Conservation (phyloP, 805 yeast genomes). For the Lipomyces chichibuensis region DNA sequence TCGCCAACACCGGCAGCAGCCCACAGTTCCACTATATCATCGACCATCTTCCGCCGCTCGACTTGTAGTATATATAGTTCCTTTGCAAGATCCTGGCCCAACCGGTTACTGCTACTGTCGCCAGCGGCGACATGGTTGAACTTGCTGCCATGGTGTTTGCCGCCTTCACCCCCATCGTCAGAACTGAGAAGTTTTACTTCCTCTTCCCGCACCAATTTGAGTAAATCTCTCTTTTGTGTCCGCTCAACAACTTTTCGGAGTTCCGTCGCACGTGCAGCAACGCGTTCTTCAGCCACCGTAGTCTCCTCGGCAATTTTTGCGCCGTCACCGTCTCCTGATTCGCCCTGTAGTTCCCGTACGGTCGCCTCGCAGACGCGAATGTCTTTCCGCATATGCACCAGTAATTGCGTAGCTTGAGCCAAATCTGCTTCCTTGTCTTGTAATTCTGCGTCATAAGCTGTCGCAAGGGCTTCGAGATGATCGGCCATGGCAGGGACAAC, state of each 20-base stretch:
- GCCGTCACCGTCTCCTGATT: conserved; percentile 19
- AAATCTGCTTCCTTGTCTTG: conserved; percentile 58
- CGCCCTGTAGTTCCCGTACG: conserved; percentile 39
- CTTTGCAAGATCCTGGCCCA: conserved; percentile 41
- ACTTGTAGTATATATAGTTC: conserved; percentile 50
- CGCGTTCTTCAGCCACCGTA: conserved; percentile 39
- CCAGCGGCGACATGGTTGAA: conserved; percentile 13
- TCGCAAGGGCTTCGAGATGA: conserved; percentile 45
- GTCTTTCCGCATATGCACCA: conserved; percentile 49
- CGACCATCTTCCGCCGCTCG: conserved; percentile 48
- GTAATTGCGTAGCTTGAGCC: conserved; percentile 52
- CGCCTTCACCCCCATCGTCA: conserved; percentile 22
- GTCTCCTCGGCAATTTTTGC: conserved; percentile 16
- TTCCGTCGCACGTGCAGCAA: conserved; percentile 41
- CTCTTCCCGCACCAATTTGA: conserved; percentile 60
- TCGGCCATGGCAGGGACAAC: conserved; percentile 48
- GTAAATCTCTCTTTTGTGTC: conserved; percentile 64
- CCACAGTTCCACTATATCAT: conserved; percentile 55
- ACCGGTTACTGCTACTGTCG: conserved; percentile 6
- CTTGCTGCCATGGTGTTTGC: conserved; percentile 31
- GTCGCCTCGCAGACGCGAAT: conserved; percentile 45
- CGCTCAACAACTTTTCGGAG: conserved; percentile 58
- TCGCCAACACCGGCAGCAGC: conserved; percentile 53
- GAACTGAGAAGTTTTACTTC: conserved; percentile 45
- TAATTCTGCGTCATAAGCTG: conserved; percentile 59